Conservation (phyloP, 352 stramenopile genomes). For the Globisporangium emineosum region DNA sequence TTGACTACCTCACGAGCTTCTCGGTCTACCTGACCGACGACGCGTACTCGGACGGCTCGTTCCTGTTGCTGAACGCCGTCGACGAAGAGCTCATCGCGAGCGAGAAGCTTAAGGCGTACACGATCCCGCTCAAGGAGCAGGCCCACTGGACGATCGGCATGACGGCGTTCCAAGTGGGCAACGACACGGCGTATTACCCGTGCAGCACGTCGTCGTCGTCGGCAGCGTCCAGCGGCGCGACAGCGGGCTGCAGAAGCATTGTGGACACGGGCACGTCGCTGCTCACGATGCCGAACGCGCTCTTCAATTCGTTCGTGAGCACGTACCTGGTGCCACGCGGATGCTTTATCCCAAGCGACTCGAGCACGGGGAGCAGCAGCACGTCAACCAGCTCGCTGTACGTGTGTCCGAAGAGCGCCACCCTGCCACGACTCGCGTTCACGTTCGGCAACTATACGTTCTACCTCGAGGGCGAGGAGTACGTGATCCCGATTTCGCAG, state of each 20-base stretch:
- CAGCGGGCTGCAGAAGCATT: slow-evolving; percentile 35
- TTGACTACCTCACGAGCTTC: slow-evolving; percentile 64
- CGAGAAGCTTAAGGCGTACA: slow-evolving; percentile 41
- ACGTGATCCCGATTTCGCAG: slow-evolving; percentile 35
- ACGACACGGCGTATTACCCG: slow-evolving; percentile 33
- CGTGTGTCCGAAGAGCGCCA: slow-evolving; percentile 42
- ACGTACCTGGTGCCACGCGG: slow-evolving; percentile 12
- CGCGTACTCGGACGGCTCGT: slow-evolving; percentile 46
- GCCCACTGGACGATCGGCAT: slow-evolving; percentile 74
- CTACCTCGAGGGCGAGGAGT: slow-evolving; percentile 56
- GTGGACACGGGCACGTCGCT: slow-evolving; percentile 69
- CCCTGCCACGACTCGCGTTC: slow-evolving; percentile 51
- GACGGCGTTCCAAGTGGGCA: slow-evolving; percentile 50
- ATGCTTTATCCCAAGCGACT: slow-evolving; percentile 7
- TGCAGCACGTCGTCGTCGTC: slow-evolving; percentile 30
- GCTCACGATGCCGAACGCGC: slow-evolving; percentile 42
- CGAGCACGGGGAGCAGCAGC: background rate
- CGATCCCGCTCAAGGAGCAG: slow-evolving; percentile 42
- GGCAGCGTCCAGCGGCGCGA: background rate
- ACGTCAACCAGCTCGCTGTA: slow-evolving; percentile 32
- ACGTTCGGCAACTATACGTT: slow-evolving; percentile 58
- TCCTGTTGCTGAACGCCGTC: slow-evolving; percentile 67
- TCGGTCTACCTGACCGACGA: slow-evolving; percentile 57
- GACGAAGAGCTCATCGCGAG: slow-evolving; percentile 50
- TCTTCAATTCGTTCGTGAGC: slow-evolving; percentile 23